Evolutionary conservation across 2,329 filamentous ascomycete genomes (phyloP).

Genomic region (Sporothrix schenckii): DNA sequence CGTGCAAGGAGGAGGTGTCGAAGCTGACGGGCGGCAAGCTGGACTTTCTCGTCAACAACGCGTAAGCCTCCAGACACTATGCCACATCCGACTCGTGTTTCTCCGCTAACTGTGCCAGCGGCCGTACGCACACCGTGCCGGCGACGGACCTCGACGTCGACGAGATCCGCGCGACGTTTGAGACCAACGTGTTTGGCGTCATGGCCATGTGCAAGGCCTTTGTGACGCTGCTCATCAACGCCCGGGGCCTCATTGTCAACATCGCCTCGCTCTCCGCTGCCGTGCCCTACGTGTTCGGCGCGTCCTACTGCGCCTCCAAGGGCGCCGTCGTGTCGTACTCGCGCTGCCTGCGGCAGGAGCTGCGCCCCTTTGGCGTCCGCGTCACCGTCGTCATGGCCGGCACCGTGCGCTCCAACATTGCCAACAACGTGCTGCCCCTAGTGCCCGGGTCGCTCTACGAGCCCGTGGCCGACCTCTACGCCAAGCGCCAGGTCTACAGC

Average conservation of each 20-base stretch:
- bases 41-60: constrained; percentile 64
- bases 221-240: constrained; percentile 52
- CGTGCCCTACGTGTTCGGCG: constrained; percentile 57
- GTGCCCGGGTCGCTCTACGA: constrained; percentile 53
- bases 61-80: constrained; percentile 44
- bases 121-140: constrained; percentile 55
- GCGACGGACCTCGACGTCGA: constrained; percentile 56
- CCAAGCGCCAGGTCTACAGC: constrained; percentile 52
- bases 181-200: constrained; percentile 61
- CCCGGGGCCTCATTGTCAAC: constrained; percentile 58
- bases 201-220: constrained; percentile 60
- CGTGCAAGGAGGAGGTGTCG: constrained; percentile 52
- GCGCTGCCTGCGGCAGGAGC: constrained; percentile 56
- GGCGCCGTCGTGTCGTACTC: constrained; percentile 58
- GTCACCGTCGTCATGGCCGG: constrained; percentile 62
- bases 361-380: constrained; percentile 57
- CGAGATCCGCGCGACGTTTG: constrained; percentile 58
- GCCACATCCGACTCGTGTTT: too few species aligned
- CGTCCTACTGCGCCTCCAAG: constrained; percentile 60
- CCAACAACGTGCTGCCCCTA: constrained; percentile 48
- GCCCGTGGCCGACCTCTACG: constrained; percentile 52
- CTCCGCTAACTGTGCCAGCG: constrained; percentile 43
- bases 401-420: constrained; percentile 57
- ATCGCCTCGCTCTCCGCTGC: constrained; percentile 57
- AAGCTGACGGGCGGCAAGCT: constrained; percentile 56